phyloP scores from a whole-genome alignment of 2,329 filamentous ascomycete species.

The Amesomyces nigricolor region DNA sequence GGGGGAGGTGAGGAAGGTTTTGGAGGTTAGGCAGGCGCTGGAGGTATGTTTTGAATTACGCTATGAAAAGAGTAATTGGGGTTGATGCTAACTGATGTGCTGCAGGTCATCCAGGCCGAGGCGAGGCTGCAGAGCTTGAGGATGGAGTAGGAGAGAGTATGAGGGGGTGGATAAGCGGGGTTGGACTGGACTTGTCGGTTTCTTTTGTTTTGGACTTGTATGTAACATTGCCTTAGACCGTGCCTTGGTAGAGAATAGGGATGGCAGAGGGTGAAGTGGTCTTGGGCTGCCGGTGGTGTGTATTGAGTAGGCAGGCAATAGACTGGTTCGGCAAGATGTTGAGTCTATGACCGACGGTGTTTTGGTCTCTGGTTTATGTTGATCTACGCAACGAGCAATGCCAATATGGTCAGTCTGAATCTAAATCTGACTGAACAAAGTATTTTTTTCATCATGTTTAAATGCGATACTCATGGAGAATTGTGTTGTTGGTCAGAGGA shows the following conservation, averaged over 20 bases:
- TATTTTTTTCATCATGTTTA: no score
- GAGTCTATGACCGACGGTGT: no score
- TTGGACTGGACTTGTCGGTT: background rate
- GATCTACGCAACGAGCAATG: no score
- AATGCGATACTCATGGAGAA: no score
- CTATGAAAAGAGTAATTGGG: background rate
- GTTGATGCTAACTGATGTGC: conserved; percentile 25
- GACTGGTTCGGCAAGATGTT: no score
- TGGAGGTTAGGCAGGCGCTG: conserved; percentile 93
- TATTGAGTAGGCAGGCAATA: background rate
- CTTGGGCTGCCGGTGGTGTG: background rate
- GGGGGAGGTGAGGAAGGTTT: conserved; percentile 78
- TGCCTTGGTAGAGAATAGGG: conserved; percentile 1
- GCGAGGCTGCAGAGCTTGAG: conserved; percentile 82
- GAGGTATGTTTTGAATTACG: conserved; percentile 60
- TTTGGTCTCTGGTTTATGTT: no score
- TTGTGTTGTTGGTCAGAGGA: background rate
- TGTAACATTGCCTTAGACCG: conserved; percentile 9
- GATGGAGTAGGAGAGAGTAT: conserved; percentile 55
- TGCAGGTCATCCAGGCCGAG: conserved; percentile 80
- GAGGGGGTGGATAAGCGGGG: no score
- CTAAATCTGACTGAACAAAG: no score
- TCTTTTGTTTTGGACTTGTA: conserved; percentile 12
- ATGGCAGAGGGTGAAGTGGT: background rate
- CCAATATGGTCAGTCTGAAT: no score